Evolutionary conservation across 768 basidiomycete genomes (phyloP), one percentile per base, ranked within the genome.

Genomic region (Piloderma croceum): DNA sequence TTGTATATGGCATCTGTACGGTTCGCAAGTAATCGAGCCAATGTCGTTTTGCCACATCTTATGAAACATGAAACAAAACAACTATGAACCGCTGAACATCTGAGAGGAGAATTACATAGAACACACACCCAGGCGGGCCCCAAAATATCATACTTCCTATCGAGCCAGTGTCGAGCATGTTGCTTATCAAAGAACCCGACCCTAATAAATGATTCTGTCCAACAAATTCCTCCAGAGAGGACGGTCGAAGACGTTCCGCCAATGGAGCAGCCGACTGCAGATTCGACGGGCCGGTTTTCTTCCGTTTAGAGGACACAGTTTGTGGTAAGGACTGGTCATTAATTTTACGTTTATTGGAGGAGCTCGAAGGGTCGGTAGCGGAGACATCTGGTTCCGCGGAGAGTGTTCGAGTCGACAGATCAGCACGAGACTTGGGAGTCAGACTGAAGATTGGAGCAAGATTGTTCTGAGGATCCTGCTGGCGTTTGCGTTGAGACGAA

Each of bases 31-130:
- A 92, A 56, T 46, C 86, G 66, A 1, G 86, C 85, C 22, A 90
- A 61, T 0, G 86, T 89, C 2, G 83, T 88, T 60, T 84, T 86
- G 15, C 83, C 82, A 47, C 77, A 81, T 22, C 79, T 81, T 12
- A 24, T 3, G 27, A 24, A 21, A 24, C n/a, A n/a, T n/a, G n/a
- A n/a, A n/a, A n/a, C n/a, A n/a, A n/a, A n/a, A n/a, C n/a, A n/a
- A n/a, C n/a, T n/a, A n/a, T n/a, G n/a, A n/a, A n/a, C n/a, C n/a
- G n/a, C n/a, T n/a, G n/a, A n/a, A n/a, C n/a, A n/a, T n/a, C n/a
- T n/a, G n/a, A n/a, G n/a, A 5, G 20, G 15, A 41, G 38, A 17
- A 39, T 31, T 34, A 23, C 6, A 15, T 12, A 22, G 31, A 22
- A 25, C 7, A 43, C 60, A 44, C 50, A 76, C 79, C 83, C 84